Evolutionary conservation across 176 grass and related monocot species (phyloP), one percentile per base, ranked within the genome.

Genomic region (Echinochloa phyllopogon): DNA sequence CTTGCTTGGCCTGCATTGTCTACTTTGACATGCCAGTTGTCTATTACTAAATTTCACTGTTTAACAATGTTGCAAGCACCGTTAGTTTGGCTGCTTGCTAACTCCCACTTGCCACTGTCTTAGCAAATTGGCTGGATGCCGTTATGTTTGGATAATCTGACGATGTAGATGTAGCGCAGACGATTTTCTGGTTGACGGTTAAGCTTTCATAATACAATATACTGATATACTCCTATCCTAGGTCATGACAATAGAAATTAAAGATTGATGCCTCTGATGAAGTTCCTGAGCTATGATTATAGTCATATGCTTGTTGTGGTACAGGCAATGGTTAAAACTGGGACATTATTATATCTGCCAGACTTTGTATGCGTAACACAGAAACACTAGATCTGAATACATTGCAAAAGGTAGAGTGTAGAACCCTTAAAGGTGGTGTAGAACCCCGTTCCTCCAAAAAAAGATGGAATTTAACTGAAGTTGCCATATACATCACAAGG

Each of bases 401-500:
- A 69, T 16, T 7, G 5, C 4, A 81, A 3, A 75, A 82, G 52
- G 8, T 49, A 14, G n/a, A 49, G 10, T 43, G 18, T 39, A 23
- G 10, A 75, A 33, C 18, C 16, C 20, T 58, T 75, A 37, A 8
- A 5, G 12, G 52, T 21, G 70, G 42, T 64, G 40, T 69, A 64
- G 8, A 51, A 73, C 15, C 25, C 24, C 5, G 14, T 29, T 36
- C 45, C 47, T 33, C 17, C 20, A 23, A 23, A 21, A 71, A 33
- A n/a, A 82, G 50, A 16, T 15, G 72, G 58, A 76, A 84, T 70
- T 47, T 74, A 70, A 87, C n/a, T 41, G 51, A 81, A 81, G 36
- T 38, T 71, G 78, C 75, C 76, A 86, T 88, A 6, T 85, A 86
- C 18, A 85, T 58, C 65, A 89, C 66, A 86, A 39, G 57, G 57